phyloP scores from a whole-genome alignment of 2,329 filamentous ascomycete genomes.

The Fusarium sambucinum region DNA sequence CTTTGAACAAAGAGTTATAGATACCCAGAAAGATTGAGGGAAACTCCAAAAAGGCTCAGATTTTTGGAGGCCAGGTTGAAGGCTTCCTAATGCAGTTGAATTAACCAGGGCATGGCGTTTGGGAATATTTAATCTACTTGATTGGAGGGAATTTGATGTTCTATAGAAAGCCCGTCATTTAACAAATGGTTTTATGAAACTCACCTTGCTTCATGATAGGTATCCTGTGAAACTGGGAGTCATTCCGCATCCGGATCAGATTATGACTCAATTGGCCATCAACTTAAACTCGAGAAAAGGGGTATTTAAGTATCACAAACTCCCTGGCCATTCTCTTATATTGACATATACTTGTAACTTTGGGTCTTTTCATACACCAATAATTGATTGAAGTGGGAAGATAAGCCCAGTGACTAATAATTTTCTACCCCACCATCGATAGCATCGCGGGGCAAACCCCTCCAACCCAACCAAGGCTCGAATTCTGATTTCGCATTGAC shows the following conservation, averaged over 20 bases:
- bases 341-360: background rate
- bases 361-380: background rate
- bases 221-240: background rate
- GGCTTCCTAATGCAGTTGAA: slow-evolving; percentile 13
- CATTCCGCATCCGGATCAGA: background rate
- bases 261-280: slow-evolving; percentile 3
- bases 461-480: slow-evolving; percentile 22
- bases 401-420: slow-evolving; percentile 37
- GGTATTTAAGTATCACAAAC: background rate
- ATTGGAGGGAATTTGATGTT: slow-evolving; percentile 1
- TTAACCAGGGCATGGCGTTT: slow-evolving; percentile 34
- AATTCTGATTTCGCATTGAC: slow-evolving; percentile 30
- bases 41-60: slow-evolving; percentile 1
- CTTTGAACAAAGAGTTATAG: slow-evolving; percentile 2
- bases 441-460: slow-evolving; percentile 40
- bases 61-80: background rate
- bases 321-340: background rate
- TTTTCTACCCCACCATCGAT: slow-evolving; percentile 42
- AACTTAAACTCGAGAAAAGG: background rate
- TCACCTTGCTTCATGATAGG: background rate
- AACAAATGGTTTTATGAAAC: slow-evolving; percentile 2
- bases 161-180: background rate
- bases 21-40: slow-evolving; percentile 24
- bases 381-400: slow-evolving; percentile 6
- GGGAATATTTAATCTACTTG: slow-evolving; percentile 11